A percentile compares a stretch with the other conserved stretches of the same genome.
These are phyloP conservation scores for Scheffersomyces cryptocercus DNA, from an alignment of 1,139 yeast genomes.

Conservation along the genomic window DNA sequence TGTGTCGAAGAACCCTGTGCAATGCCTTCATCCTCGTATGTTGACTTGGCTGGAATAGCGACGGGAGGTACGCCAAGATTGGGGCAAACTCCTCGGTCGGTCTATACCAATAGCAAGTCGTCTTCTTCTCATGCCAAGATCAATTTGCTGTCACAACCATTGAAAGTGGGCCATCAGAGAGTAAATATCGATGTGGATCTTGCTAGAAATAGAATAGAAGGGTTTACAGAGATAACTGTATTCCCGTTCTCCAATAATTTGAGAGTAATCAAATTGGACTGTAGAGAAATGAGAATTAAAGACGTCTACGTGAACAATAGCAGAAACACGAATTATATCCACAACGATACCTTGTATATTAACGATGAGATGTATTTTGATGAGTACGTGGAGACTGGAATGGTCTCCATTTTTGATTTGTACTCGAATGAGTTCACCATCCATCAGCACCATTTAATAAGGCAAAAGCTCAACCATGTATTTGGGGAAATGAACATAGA, in stretches of 20 bases:
- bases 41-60: conserved; percentile 10
- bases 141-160: conserved; percentile 37
- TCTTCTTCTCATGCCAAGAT: conserved; percentile 19
- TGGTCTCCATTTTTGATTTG: conserved; percentile 40
- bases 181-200: conserved; percentile 69
- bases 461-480: conserved; percentile 62
- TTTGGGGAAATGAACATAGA: conserved; percentile 53
- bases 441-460: conserved; percentile 64
- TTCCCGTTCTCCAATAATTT: conserved; percentile 67
- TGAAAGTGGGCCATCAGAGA: conserved; percentile 68
- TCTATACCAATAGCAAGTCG: conserved; percentile 7
- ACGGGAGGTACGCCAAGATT: too few relatives aligned
- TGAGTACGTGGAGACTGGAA: conserved; percentile 17
- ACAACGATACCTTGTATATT: conserved; percentile 40
- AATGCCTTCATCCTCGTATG: conserved; percentile 24
- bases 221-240: conserved; percentile 80
- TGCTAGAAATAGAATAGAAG: conserved; percentile 53
- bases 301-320: conserved; percentile 61
- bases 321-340: conserved; percentile 34
- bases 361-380: conserved; percentile 35
- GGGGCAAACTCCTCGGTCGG: too few relatives aligned
- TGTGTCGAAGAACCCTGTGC: too few relatives aligned
- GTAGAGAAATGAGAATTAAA: conserved; percentile 71
- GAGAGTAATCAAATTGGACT: conserved; percentile 68
- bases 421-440: conserved; percentile 47